Evolutionary conservation across 768 basidiomycete genomes (phyloP).

Genomic region (Lyophyllum semitale): DNA sequence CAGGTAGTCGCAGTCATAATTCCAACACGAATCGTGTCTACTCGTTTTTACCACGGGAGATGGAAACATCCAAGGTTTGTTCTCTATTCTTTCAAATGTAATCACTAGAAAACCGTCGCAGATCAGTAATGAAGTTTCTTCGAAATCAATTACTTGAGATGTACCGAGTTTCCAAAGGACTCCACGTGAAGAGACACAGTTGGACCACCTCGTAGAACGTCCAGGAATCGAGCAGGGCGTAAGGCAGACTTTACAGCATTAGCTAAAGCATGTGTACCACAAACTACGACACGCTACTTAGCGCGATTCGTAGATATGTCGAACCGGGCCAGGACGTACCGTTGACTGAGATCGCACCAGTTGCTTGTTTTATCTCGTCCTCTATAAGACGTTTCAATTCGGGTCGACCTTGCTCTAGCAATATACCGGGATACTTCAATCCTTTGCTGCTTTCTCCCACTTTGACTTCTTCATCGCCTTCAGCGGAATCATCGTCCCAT

Average conservation of each 20-base stretch:
- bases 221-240: slow-evolving; percentile 34
- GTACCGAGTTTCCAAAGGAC: slow-evolving; percentile 36
- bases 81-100: slow-evolving; percentile 3
- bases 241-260: slow-evolving; percentile 40
- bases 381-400: slow-evolving; percentile 37
- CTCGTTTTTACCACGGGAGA: too few species aligned
- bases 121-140: not conserved
- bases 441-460: not conserved
- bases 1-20: too few species aligned
- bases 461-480: slow-evolving; percentile 15
- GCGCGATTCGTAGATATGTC: too few species aligned
- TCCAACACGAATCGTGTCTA: too few species aligned
- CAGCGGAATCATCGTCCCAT: slow-evolving; percentile 3
- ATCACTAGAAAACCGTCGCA: not conserved
- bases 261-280: slow-evolving; percentile 45
- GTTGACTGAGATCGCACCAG: slow-evolving; percentile 46
- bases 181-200: slow-evolving; percentile 49
- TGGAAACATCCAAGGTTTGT: too few species aligned
- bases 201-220: slow-evolving; percentile 45
- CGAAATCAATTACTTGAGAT: not conserved
- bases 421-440: slow-evolving; percentile 17
- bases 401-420: slow-evolving; percentile 40
- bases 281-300: slow-evolving; percentile 34
- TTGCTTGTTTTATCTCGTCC: slow-evolving; percentile 34
- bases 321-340: slow-evolving; percentile 32